Conservation (phyloP, 2,329 filamentous ascomycete genomes). For the Hymenoscyphus fructigenus region DNA sequence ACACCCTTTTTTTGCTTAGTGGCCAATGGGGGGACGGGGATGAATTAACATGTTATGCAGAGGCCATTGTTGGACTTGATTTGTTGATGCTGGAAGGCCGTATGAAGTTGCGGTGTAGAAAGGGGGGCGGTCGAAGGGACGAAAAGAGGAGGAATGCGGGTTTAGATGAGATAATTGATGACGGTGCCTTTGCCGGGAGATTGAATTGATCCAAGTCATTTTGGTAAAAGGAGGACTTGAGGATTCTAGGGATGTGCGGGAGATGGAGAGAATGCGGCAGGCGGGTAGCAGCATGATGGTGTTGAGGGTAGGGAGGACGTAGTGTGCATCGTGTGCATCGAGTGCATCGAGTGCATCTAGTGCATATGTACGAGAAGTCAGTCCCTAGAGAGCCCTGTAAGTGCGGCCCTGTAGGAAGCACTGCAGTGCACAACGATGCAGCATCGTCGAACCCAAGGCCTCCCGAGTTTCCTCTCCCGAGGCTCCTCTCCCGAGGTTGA, state of each 20-base stretch:
- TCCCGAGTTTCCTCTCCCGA: no score
- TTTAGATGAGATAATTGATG: background rate
- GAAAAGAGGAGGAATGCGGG: background rate
- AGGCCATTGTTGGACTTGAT: background rate
- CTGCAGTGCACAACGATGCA: no score
- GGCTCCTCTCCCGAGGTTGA: background rate
- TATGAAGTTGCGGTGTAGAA: constrained; percentile 1
- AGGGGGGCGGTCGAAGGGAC: background rate
- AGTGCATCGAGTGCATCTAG: background rate
- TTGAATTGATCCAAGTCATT: background rate
- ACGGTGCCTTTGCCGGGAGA: background rate
- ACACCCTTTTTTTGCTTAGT: background rate
- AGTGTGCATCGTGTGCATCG: background rate
- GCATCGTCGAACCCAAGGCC: no score
- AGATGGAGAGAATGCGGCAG: background rate
- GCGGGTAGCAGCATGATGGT: constrained; percentile 1
- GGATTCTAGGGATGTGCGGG: background rate
- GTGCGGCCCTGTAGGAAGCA: no score
- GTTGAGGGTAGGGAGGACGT: background rate
- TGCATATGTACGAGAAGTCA: background rate
- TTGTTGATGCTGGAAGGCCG: background rate
- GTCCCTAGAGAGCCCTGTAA: background rate
- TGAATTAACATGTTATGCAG: background rate
- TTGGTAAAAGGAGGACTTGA: background rate
- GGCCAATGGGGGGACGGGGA: background rate